Evolutionary conservation across 116 monocot genomes (phyloP).

Genomic region (Phalaenopsis hybrid): DNA sequence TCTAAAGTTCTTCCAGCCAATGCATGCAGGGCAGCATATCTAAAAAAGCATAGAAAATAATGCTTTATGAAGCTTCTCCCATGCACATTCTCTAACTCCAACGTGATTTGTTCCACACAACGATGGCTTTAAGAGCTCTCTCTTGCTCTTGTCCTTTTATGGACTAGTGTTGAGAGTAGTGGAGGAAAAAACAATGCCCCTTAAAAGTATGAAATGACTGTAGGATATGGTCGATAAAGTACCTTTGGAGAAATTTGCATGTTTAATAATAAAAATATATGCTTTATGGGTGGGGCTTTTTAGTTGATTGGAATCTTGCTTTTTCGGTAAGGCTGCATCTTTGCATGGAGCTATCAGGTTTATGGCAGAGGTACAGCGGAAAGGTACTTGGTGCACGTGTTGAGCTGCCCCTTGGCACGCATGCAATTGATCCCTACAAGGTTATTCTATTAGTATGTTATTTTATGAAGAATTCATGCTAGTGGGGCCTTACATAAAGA

Average conservation of each 20-base stretch:
- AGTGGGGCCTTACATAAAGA: too few species aligned
- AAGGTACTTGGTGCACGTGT: background rate
- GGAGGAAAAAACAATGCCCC: too few species aligned
- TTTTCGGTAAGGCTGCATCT: background rate
- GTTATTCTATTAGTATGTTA: too few species aligned
- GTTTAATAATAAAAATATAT: too few species aligned
- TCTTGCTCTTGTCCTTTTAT: too few species aligned
- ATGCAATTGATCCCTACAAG: too few species aligned
- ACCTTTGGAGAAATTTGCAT: too few species aligned
- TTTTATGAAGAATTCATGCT: too few species aligned
- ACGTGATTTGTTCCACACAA: background rate
- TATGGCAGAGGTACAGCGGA: background rate
- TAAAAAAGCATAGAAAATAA: background rate
- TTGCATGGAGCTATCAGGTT: background rate
- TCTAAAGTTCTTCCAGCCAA: background rate
- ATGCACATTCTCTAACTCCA: background rate
- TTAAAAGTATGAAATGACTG: too few species aligned
- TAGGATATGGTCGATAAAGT: too few species aligned
- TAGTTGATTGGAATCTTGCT: slow-evolving; percentile 1
- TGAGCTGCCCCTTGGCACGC: background rate
- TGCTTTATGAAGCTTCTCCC: slow-evolving; percentile 9
- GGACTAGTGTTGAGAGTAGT: too few species aligned
- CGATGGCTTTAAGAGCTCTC: too few species aligned
- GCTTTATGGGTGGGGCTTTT: background rate
- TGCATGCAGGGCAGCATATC: background rate